Base-by-base conservation (phyloP, 495 filamentous ascomycete genomes). In the Podospora australis region DNA sequence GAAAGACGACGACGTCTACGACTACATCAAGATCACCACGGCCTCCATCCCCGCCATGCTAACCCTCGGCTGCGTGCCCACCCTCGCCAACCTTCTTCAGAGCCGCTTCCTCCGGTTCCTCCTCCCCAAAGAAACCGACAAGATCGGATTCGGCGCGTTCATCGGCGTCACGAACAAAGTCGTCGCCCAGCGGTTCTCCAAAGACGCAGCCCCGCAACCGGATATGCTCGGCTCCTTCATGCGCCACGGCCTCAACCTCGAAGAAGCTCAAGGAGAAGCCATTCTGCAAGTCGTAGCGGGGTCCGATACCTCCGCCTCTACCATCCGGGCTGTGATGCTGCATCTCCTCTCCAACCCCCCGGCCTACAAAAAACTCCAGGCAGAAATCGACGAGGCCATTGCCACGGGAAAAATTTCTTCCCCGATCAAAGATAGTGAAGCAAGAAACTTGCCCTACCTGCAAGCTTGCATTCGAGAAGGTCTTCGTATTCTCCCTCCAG, bases 261-360 rank as follows among this genome's bases (percentile, higher is more conserved):
- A 63, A 17, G 62, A 77, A 52, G 62, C 66, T 8, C 60, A 67
- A 39, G 60, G 62, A 7, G 50, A 69, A 54, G 14, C 65, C 45
- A 13, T 73, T 62, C 60, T 68, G 23, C 63, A 69, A 43, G 58
- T 68, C 53, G 55, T 57, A 4, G 67, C 58, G 0, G 81, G 81
- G 6, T 72, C 73, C 22, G 82, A 86, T 52, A 82, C 81, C 5
- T 80, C 80, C 0, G 79, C 78, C 0, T 79, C 80, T 4, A 68
- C 78, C 21, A 75, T 85, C 55, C 74, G 78, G 45, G 64, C 67
- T 4, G 65, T 78, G 36, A 69, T 84, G 52, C 62, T 75, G n/a
- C 71, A 73, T 52, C 57, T 82, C 13, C 58, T 82, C 5, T 62
- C 61, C 14, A 67, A 75, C 46, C 63, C 66, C 34, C 48, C 1